Evolutionary conservation across 2,329 filamentous ascomycete genomes (phyloP).

Genomic region (Neopestalotiopsis sp.): DNA sequence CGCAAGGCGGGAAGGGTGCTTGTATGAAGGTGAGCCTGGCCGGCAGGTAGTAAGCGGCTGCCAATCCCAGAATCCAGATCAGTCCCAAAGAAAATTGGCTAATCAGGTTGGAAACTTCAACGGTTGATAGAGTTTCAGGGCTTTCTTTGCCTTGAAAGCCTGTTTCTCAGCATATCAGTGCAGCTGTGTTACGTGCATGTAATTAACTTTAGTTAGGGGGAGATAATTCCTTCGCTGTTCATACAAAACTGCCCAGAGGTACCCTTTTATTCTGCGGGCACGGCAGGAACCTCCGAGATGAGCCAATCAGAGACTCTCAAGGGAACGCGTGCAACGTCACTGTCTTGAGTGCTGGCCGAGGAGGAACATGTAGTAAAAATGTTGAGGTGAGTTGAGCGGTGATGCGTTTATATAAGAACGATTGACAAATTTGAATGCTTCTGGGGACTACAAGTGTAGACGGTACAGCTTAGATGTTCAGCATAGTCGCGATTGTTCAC

Average conservation of each 20-base stretch:
- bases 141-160: background rate
- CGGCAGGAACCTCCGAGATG: background rate
- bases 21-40: background rate
- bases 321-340: background rate
- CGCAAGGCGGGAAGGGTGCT: background rate
- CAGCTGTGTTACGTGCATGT: background rate
- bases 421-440: background rate
- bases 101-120: background rate
- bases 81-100: background rate
- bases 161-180: background rate
- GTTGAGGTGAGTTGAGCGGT: background rate
- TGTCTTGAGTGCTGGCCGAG: background rate
- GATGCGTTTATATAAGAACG: background rate
- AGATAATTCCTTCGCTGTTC: too few relatives aligned
- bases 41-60: background rate
- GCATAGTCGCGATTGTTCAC: background rate
- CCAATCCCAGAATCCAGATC: background rate
- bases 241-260: too few relatives aligned
- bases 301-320: background rate
- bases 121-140: background rate
- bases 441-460: background rate
- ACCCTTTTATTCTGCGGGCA: background rate
- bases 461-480: background rate
- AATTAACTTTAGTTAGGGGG: background rate
- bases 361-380: too few relatives aligned